Evolutionary conservation across 331 rosid genomes (phyloP), one percentile per base, ranked within the genome.

Genomic region (Rosa hybrid): DNA sequence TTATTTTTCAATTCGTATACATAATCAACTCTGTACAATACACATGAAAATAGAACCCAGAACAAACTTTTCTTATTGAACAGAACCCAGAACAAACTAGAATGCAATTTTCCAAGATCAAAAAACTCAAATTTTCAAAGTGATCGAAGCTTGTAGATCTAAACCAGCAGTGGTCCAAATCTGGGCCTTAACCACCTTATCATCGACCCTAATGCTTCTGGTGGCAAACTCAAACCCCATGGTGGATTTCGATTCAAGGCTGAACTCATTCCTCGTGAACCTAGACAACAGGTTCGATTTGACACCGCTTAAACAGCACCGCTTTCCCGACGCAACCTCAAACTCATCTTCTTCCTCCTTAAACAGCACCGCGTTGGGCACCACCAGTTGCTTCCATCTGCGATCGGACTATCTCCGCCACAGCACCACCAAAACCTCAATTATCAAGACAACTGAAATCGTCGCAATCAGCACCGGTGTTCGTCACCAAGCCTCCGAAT

Each of bases 221-320:
- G 97, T 93, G 14, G 97, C 97, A 81, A 93, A 93, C 75, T 93
- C 98, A 67, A 93, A 96, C 41, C 97, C 97, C 68, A 93, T 93
- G 83, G 98, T 91, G 84, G 98, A 93, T 79, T 90, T 91, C 2
- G 97, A 91, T 86, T 90, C 92, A 5, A 87, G 89, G 86, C 98
- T 87, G 63, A 93, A 93, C 79, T 93, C 97, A 71, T 93, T 91
- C 75, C 72, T 90, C 50, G 94, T 87, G 87, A 93, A 93, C 79
- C 97, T 86, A 2, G 97, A 91, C 71, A 93, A 86, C 49, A 93
- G 94, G 78, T 93, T 93, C 72, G 97, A 93, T 87, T 93, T 93
- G 54, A 94, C 97, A 2, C 30, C 30, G 30, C 30, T 27, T 27
- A 27, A 27, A 27, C 30, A 1, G 1, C 30, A 27, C 30, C 30